A percentile compares a stretch with the other conserved stretches of the same genome.
phyloP scores from a whole-genome alignment of 169 alveolate genomes.

The Fabrea salina region DNA sequence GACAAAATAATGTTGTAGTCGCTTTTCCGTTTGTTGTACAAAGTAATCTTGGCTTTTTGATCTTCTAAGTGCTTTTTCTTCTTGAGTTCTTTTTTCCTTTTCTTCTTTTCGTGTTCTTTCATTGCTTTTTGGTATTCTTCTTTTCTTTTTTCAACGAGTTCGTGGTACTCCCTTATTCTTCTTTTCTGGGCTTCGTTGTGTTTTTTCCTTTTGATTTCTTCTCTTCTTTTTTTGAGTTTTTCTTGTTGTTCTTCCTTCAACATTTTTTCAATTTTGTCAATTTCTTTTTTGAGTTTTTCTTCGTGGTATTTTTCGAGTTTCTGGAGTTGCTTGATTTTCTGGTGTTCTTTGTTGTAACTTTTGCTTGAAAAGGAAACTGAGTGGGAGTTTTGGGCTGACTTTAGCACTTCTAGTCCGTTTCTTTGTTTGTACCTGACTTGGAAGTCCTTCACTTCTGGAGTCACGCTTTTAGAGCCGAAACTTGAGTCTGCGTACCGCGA shows the following conservation, averaged over 20 bases:
- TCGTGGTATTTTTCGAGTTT: constrained; percentile 21
- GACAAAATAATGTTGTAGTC: too few relatives aligned
- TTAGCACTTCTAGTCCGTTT: neutral
- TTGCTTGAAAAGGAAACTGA: neutral
- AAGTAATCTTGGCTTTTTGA: too few relatives aligned
- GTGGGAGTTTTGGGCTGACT: neutral
- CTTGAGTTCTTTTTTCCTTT: neutral
- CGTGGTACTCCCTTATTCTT: neutral
- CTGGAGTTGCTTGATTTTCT: neutral
- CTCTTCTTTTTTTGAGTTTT: neutral
- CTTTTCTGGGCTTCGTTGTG: neutral
- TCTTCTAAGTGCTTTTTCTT: too few relatives aligned
- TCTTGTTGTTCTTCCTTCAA: neutral
- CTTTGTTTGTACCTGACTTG: neutral
- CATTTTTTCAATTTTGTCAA: constrained; percentile 16
- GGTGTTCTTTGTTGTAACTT: neutral
- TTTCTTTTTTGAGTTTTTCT: constrained; percentile 6
- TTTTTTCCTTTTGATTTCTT: neutral
- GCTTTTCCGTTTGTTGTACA: too few relatives aligned
- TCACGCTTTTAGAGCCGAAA: neutral
- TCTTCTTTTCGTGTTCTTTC: neutral
- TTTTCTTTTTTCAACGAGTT: neutral
- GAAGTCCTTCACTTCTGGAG: neutral
- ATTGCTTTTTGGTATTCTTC: neutral
- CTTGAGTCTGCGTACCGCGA: neutral